Evolutionary conservation across 495 filamentous ascomycete species (phyloP).

Genomic region (Penicillium steckii): DNA sequence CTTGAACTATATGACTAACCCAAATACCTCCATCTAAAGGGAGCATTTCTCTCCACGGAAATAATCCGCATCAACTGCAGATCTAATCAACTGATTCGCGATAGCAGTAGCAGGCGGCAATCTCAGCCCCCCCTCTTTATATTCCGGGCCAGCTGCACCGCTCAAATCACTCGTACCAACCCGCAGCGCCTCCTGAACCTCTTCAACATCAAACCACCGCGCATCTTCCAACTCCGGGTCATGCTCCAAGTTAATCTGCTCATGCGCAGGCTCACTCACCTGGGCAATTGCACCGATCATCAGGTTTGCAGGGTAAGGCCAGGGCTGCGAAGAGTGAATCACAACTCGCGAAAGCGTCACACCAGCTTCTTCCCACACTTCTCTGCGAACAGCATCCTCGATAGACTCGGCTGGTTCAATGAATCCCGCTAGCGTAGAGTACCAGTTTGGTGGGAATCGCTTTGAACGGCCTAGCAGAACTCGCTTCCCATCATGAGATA

Average conservation of each 20-base stretch:
- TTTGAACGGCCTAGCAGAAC: conserved; percentile 83
- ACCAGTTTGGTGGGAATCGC: conserved; percentile 82
- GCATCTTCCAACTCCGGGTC: conserved; percentile 91
- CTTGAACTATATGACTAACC: neutral
- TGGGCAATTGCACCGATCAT: conserved; percentile 96
- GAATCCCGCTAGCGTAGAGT: conserved; percentile 89
- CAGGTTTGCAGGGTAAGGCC: conserved; percentile 83
- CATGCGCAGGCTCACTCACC: conserved; percentile 69
- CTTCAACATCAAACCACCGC: conserved; percentile 69
- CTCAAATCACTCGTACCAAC: conserved; percentile 65
- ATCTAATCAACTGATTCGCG: conserved; percentile 66
- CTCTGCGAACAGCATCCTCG: conserved; percentile 90
- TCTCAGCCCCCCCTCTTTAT: conserved; percentile 68
- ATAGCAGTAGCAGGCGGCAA: conserved; percentile 77
- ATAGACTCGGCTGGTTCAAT: conserved; percentile 92
- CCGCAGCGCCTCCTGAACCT: conserved; percentile 59
- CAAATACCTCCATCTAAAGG: conserved; percentile 28
- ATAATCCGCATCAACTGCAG: conserved; percentile 52
- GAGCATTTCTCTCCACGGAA: conserved; percentile 34
- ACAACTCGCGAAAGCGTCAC: conserved; percentile 83
- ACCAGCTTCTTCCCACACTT: conserved; percentile 95
- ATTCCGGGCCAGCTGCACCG: conserved; percentile 59
- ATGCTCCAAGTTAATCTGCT: conserved; percentile 78
- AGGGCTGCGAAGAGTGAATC: conserved; percentile 90
- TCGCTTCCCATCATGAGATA: conserved; percentile 69